Conservation (phyloP, 805 yeast species). For the Candida ficus region DNA sequence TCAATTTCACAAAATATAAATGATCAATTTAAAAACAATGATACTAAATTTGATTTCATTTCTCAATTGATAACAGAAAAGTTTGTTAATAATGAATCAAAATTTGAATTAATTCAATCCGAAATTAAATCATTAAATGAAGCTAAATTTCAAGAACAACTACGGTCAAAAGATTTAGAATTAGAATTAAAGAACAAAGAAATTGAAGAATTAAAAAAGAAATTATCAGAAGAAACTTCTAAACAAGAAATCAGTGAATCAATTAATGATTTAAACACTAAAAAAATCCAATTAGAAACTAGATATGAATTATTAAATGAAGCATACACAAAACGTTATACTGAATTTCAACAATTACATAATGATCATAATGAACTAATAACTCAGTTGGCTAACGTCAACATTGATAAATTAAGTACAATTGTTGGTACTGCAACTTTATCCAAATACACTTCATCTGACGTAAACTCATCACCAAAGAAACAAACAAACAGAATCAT, state of each 20-base stretch:
- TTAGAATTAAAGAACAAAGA: conserved; percentile 15
- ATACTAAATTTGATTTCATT: not conserved
- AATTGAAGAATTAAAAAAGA: conserved; percentile 13
- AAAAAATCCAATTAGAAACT: conserved; percentile 18
- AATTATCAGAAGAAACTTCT: conserved; percentile 7
- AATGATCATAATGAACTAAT: conserved; percentile 24
- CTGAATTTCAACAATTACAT: conserved; percentile 25
- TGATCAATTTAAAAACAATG: not conserved
- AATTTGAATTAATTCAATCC: not conserved
- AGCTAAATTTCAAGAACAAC: not conserved
- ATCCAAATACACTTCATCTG: conserved; percentile 6
- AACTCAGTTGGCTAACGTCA: conserved; percentile 20
- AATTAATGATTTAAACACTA: conserved; percentile 13
- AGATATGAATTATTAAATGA: conserved; percentile 22
- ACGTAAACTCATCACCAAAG: conserved; percentile 1
- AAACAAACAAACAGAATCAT: conserved; percentile 16
- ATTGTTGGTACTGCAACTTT: conserved; percentile 19
- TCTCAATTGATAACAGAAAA: not conserved
- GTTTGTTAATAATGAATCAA: no score
- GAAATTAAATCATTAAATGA: not conserved
- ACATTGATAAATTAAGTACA: conserved; percentile 26
- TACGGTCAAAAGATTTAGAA: conserved; percentile 9
- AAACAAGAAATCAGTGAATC: conserved; percentile 2
- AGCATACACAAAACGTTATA: conserved; percentile 21
- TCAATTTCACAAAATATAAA: not conserved